These are phyloP conservation scores for Elsinoe batatas DNA, from an alignment of 2,329 filamentous ascomycete species.

Conservation along the genomic window DNA sequence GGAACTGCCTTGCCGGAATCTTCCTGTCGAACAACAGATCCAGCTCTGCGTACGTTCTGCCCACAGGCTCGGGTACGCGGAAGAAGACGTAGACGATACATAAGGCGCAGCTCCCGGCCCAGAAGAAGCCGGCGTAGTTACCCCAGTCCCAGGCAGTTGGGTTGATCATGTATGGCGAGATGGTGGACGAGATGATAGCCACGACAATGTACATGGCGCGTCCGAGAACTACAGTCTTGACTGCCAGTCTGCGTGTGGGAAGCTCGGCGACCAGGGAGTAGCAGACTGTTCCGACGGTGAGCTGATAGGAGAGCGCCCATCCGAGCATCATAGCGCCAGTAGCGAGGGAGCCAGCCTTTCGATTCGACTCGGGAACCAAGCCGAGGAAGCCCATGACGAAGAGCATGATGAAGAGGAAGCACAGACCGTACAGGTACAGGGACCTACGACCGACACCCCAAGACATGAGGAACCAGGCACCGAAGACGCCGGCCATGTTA, in stretches of 20 bases:
- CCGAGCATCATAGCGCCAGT: conserved; percentile 78
- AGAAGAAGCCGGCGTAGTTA: conserved; percentile 82
- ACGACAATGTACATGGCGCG: conserved; percentile 70
- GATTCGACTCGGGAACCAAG: conserved; percentile 53
- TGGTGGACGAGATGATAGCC: conserved; percentile 67
- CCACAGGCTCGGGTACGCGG: conserved; percentile 68
- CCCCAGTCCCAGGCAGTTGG: conserved; percentile 78
- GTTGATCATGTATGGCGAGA: conserved; percentile 91
- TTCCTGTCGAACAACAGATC: conserved; percentile 72
- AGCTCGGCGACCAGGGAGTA: conserved; percentile 83
- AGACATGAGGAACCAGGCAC: conserved; percentile 72
- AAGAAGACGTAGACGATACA: conserved; percentile 78
- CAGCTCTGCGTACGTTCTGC: conserved; percentile 75
- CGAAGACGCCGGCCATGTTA: conserved; percentile 71
- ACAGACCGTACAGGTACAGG: conserved; percentile 67
- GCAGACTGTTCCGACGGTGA: conserved; percentile 79
- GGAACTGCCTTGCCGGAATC: conserved; percentile 64
- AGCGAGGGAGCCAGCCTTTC: conserved; percentile 55
- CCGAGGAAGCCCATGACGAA: conserved; percentile 77
- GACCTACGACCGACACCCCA: conserved; percentile 58
- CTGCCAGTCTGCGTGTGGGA: conserved; percentile 70
- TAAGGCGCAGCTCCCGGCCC: conserved; percentile 69
- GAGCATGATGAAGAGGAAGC: conserved; percentile 64
- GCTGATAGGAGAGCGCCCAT: conserved; percentile 75
- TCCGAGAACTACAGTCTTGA: conserved; percentile 84